A percentile compares a stretch with the other conserved stretches of the same genome.
These are phyloP conservation scores for Didymella sp. DNA, from an alignment of 2,329 filamentous ascomycete species.

Conservation along the genomic window DNA sequence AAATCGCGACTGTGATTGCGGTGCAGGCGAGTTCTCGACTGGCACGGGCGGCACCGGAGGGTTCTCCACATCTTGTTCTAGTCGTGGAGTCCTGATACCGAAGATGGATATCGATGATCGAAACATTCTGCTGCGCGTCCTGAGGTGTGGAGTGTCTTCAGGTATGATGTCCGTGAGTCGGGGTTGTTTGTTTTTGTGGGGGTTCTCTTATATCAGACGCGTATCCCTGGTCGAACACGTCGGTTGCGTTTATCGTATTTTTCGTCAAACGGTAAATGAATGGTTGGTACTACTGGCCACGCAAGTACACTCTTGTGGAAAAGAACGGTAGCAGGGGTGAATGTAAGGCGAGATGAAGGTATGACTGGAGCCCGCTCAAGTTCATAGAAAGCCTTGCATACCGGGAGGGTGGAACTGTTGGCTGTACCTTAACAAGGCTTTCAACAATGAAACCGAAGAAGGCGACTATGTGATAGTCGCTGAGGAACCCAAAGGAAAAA, in stretches of 20 bases:
- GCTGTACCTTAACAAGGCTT: constrained; percentile 22
- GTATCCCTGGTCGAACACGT: constrained; percentile 20
- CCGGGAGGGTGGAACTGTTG: constrained; percentile 33
- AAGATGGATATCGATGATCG: constrained; percentile 37
- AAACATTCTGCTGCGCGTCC: constrained; percentile 38
- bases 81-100: constrained; percentile 42
- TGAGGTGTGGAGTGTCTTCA: constrained; percentile 19
- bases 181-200: constrained; percentile 26
- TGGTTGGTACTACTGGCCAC: constrained; percentile 14
- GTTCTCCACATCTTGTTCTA: constrained; percentile 37
- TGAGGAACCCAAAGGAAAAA: constrained; percentile 12
- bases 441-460: constrained; percentile 24
- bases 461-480: constrained; percentile 8
- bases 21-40: constrained; percentile 30
- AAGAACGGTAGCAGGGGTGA: constrained; percentile 16
- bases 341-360: constrained; percentile 21
- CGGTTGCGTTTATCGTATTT: constrained; percentile 9
- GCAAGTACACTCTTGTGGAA: constrained; percentile 15
- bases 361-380: constrained; percentile 46
- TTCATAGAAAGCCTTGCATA: constrained; percentile 41
- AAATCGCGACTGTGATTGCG: constrained; percentile 30
- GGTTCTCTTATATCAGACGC: constrained; percentile 41
- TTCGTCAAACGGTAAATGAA: constrained; percentile 13
- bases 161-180: constrained; percentile 14
- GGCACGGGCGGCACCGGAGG: constrained; percentile 1